These are phyloP conservation scores for Capronia americana DNA, from an alignment of 2,329 filamentous ascomycete genomes.

Conservation along the genomic window DNA sequence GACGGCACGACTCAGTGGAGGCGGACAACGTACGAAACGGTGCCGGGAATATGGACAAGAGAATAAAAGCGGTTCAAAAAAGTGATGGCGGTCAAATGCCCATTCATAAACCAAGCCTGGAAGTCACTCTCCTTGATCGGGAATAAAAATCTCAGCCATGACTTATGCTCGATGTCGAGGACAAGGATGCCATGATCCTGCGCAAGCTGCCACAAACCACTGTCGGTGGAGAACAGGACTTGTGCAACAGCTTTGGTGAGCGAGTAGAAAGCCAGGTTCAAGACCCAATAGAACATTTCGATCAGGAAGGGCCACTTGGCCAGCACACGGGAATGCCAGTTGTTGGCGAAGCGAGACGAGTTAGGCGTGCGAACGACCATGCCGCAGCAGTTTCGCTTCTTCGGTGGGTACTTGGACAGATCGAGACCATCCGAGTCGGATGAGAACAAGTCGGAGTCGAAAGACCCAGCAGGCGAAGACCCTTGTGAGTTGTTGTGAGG, in stretches of 20 bases:
- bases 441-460: conserved; percentile 42
- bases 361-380: conserved; percentile 61
- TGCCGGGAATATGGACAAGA: conserved; percentile 59
- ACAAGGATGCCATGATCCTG: conserved; percentile 48
- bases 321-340: conserved; percentile 67
- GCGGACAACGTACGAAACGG: conserved; percentile 51
- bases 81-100: conserved; percentile 51
- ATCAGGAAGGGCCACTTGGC: conserved; percentile 73
- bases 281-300: conserved; percentile 76
- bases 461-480: conserved; percentile 35
- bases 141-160: conserved; percentile 49
- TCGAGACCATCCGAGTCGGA: conserved; percentile 48
- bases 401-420: conserved; percentile 52
- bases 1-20: neutral
- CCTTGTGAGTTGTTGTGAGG: conserved; percentile 29
- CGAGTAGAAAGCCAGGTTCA: conserved; percentile 70
- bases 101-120: conserved; percentile 53
- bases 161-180: conserved; percentile 36
- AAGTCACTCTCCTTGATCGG: conserved; percentile 52
- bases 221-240: conserved; percentile 57
- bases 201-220: conserved; percentile 55
- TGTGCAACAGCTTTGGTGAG: conserved; percentile 62
- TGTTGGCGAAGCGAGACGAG: conserved; percentile 65
- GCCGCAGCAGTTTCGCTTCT: conserved; percentile 61
- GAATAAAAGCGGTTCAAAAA: conserved; percentile 59